phyloP scores from a whole-genome alignment of 2,329 filamentous ascomycete genomes.

The Chaetomiaceae sp. region DNA sequence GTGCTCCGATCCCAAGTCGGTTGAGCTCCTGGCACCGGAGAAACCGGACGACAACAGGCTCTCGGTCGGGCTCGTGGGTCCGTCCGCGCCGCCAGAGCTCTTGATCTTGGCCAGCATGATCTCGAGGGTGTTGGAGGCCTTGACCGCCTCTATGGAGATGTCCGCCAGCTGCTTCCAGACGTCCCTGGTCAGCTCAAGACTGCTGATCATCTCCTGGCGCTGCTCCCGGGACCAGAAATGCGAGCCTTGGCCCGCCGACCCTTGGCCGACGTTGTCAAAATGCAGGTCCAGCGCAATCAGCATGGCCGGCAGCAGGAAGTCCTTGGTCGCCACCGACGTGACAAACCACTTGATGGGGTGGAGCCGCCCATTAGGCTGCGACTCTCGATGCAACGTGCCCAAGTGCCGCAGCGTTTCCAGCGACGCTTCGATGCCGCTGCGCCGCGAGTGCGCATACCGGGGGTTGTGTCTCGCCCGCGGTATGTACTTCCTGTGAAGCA shows the following conservation, averaged over 20 bases:
- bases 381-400: slow-evolving; percentile 67
- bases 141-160: slow-evolving; percentile 81
- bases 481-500: slow-evolving; percentile 84
- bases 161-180: slow-evolving; percentile 79
- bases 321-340: slow-evolving; percentile 70
- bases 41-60: slow-evolving; percentile 16
- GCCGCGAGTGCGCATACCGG: slow-evolving; percentile 76
- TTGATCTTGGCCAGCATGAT: slow-evolving; percentile 79
- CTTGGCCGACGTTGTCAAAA: slow-evolving; percentile 51
- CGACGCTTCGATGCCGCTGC: slow-evolving; percentile 78
- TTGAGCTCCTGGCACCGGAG: slow-evolving; percentile 10
- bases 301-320: slow-evolving; percentile 82
- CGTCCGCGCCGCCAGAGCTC: slow-evolving; percentile 30
- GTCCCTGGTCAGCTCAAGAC: slow-evolving; percentile 63
- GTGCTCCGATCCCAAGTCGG: slow-evolving; percentile 34
- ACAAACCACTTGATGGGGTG: slow-evolving; percentile 72
- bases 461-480: slow-evolving; percentile 69
- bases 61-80: slow-evolving; percentile 9
- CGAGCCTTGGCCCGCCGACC: slow-evolving; percentile 37
- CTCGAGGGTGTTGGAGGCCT: slow-evolving; percentile 72
- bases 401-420: slow-evolving; percentile 76
- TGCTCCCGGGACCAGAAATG: slow-evolving; percentile 54
- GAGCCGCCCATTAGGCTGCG: slow-evolving; percentile 64
- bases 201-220: slow-evolving; percentile 67
- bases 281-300: slow-evolving; percentile 78